phyloP scores from a whole-genome alignment of 805 yeast species.

The Saccharomyces jurei region DNA sequence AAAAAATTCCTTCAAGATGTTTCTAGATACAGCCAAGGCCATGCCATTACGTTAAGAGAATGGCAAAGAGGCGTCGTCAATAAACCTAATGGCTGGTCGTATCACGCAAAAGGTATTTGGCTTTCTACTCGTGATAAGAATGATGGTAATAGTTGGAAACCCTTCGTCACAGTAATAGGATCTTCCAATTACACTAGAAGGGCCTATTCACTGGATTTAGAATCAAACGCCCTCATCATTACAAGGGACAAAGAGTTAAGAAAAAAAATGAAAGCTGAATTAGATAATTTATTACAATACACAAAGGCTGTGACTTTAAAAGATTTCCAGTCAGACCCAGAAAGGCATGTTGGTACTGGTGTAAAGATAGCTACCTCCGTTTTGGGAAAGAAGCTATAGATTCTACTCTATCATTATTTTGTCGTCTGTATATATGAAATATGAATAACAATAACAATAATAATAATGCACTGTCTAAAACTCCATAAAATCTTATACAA shows the following conservation, averaged over 20 bases:
- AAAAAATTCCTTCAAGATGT: conserved; percentile 55
- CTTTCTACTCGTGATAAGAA: conserved; percentile 38
- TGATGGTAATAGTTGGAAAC: conserved; percentile 38
- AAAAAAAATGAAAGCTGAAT: conserved; percentile 49
- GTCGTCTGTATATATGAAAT: conserved; percentile 11
- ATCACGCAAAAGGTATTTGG: conserved; percentile 97
- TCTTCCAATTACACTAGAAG: conserved; percentile 90
- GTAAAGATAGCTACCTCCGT: conserved; percentile 61
- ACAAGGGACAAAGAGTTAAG: conserved; percentile 61
- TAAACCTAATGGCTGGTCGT: conserved; percentile 84
- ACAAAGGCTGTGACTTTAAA: conserved; percentile 45
- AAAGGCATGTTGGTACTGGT: conserved; percentile 52
- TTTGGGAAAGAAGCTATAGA: conserved; percentile 45
- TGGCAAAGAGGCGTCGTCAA: conserved; percentile 87
- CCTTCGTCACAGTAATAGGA: conserved; percentile 77
- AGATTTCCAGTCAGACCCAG: conserved; percentile 55
- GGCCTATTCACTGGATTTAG: conserved; percentile 81
- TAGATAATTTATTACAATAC: conserved; percentile 48
- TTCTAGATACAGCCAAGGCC: conserved; percentile 32
- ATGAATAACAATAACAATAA: background rate
- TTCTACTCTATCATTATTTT: background rate
- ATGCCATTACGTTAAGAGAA: conserved; percentile 54
- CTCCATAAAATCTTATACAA: background rate
- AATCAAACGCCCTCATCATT: conserved; percentile 72
- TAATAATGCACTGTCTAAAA: background rate